Percentiles rank a stretch among this genome's conserved stretches.
These are phyloP conservation scores for Avena atlantica DNA, from an alignment of 176 grass and related monocot genomes.

Conservation along the genomic window DNA sequence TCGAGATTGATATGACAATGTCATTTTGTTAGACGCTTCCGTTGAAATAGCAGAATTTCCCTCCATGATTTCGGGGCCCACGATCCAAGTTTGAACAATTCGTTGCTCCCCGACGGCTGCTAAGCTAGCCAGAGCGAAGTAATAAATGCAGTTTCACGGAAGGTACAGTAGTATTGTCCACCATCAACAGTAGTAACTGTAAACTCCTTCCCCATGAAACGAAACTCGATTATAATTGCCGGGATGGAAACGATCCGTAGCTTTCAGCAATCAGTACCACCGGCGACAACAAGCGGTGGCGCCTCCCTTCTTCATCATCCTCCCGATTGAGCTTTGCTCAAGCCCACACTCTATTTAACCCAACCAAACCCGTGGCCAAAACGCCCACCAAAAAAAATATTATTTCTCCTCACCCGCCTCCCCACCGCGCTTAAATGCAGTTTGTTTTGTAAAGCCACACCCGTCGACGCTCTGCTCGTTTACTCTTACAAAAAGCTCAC, in stretches of 20 bases:
- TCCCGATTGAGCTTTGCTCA: not conserved
- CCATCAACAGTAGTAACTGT: not conserved
- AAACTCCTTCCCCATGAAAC: not conserved
- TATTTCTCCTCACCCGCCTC: conserved; percentile 37
- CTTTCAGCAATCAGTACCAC: not conserved
- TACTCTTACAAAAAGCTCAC: conserved; percentile 45
- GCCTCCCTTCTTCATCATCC: not conserved
- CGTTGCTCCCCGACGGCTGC: not conserved
- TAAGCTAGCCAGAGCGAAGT: not conserved
- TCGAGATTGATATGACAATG: not conserved
- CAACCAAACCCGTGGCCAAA: conserved; percentile 39
- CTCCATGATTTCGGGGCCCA: not conserved
- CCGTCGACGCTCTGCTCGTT: conserved; percentile 14
- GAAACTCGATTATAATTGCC: not conserved
- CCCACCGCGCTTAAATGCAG: conserved; percentile 63
- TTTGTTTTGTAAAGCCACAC: conserved; percentile 9
- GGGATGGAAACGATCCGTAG: conserved; percentile 13
- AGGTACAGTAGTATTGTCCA: not conserved
- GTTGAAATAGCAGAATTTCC: not conserved
- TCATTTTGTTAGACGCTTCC: not conserved
- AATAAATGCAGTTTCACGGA: not conserved
- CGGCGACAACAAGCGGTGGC: conserved; percentile 5
- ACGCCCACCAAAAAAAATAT: not conserved
- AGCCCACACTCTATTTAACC: conserved; percentile 50
- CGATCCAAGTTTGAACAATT: not conserved